Evolutionary conservation across 306 rosid genomes (phyloP), one percentile per base, ranked within the genome.

Genomic region (Hippophae rhamnoides): DNA sequence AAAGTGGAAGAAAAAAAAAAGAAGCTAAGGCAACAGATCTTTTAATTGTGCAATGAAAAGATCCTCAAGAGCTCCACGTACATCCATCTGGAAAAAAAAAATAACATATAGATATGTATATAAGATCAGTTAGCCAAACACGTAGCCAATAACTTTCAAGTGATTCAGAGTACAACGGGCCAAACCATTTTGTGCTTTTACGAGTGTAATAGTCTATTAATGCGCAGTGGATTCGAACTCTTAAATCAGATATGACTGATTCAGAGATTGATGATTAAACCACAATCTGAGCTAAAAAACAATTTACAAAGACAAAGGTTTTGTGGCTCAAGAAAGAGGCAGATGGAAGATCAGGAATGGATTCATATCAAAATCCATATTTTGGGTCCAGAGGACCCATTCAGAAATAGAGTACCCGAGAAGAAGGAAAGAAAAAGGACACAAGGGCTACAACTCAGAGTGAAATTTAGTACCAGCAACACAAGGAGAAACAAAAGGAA

Each of bases 11-110:
- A 1, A 45, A 42, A 61, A 23, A 40, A 11, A 10, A 26, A 11
- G 47, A 26, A 14, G 5, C 67, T 85, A 85, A 13, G 96, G 90
- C 71, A 89, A 71, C 46, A 89, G 95, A 65, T 97, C 82, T 82
- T 93, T 93, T 72, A 93, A 44, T 60, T 93, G 99, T 43, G 89
- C 85, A 79, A 74, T 82, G 79, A 89, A 89, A 56, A 93, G 81
- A 77, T 93, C 95, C 46, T 89, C 99, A 38, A 93, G 97, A 41
- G 94, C 90, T 70, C 94, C 97, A 41, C 99, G 97, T 63, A 93
- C 72, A 61, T 93, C 97, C 89, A 93, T 89, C 99, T 93, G 10
- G 0, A 10, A 88, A 71, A 71, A 57, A 76, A 68, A 75, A 7
- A 70, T 56, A 65, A 61, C 23, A 18, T 18, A 18, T 18, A 18